Conservation (phyloP, 441 rosid species). For the Brassica hybrid region DNA sequence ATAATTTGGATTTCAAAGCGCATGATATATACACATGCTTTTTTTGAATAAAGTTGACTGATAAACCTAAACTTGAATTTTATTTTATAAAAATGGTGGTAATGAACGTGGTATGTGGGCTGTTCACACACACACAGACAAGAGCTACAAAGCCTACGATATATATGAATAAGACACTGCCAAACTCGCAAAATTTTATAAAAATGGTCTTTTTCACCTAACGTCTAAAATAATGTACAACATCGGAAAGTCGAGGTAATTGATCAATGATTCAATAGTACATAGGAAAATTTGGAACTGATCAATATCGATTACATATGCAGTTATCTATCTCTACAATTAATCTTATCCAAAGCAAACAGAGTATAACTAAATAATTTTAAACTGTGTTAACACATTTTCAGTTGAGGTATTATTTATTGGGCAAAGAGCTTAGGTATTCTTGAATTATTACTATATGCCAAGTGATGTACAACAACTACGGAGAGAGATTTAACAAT, state of each 20-base stretch:
- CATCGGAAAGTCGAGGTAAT: neutral
- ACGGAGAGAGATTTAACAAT: no score
- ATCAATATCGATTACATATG: neutral
- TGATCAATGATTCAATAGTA: neutral
- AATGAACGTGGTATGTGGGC: constrained; percentile 26
- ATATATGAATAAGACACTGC: constrained; percentile 1
- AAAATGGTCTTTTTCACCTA: constrained; percentile 6
- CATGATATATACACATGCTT: constrained; percentile 26
- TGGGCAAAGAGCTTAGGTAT: no score
- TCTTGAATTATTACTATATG: no score
- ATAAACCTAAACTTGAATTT: constrained; percentile 32
- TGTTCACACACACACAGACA: constrained; percentile 15
- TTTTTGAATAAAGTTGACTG: constrained; percentile 16
- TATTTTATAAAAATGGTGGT: neutral
- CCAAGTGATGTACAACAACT: no score
- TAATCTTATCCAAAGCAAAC: neutral
- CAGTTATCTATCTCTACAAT: neutral
- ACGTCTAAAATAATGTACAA: constrained; percentile 5
- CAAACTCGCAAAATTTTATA: neutral
- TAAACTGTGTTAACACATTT: no score
- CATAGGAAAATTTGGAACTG: neutral
- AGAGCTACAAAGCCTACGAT: neutral
- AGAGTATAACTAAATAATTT: no score
- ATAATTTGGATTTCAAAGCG: neutral
- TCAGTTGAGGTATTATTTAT: no score